phyloP scores from a whole-genome alignment of 768 basidiomycete species.

The Naganishia vishniacii region DNA sequence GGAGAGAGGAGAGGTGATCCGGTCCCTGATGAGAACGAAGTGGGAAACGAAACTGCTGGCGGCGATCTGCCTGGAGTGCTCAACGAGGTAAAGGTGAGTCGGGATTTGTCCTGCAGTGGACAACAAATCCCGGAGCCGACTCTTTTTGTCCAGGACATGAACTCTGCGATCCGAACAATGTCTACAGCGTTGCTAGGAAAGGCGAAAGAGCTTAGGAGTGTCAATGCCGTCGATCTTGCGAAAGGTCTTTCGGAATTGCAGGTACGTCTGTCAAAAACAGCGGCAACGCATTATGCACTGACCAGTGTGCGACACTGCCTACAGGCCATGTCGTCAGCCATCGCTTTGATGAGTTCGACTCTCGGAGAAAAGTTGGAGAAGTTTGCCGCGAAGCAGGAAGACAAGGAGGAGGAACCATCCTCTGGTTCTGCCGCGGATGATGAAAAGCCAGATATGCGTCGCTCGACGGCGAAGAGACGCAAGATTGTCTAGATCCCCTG shows the following conservation, averaged over 20 bases:
- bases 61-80: background rate
- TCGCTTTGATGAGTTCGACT: background rate
- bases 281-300: no score
- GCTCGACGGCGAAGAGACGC: background rate
- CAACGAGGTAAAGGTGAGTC: background rate
- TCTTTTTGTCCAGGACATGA: background rate
- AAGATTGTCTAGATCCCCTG: background rate
- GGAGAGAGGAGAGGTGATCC: no score
- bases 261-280: background rate
- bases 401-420: background rate
- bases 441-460: background rate
- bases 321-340: background rate
- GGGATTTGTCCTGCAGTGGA: no score
- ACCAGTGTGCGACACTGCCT: background rate
- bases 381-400: background rate
- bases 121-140: no score
- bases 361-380: background rate
- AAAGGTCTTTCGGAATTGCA: background rate
- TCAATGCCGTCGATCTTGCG: background rate
- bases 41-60: background rate
- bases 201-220: background rate
- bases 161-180: background rate
- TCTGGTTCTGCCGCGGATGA: background rate
- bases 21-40: no score
- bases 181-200: background rate